Evolutionary conservation across 2,329 filamentous ascomycete genomes (phyloP).

Genomic region (Aspergillus sp.): DNA sequence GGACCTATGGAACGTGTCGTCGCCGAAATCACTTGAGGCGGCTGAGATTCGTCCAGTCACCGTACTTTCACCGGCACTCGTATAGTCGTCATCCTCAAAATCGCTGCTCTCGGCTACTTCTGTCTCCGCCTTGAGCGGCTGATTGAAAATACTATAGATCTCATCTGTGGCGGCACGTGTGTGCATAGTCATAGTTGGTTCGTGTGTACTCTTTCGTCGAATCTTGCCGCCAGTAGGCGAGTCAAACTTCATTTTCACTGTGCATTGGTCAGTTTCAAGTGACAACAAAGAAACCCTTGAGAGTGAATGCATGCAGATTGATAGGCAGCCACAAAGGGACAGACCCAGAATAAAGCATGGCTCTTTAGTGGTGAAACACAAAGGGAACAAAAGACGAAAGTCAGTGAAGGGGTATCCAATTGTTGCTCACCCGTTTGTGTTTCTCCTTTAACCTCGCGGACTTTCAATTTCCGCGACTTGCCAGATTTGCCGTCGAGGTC

Average conservation of each 20-base stretch:
- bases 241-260: constrained; percentile 90
- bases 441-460: constrained; percentile 78
- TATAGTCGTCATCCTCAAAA: constrained; percentile 72
- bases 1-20: constrained; percentile 49
- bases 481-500: constrained; percentile 30
- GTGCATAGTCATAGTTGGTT: constrained; percentile 98
- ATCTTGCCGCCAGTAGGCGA: constrained; percentile 85
- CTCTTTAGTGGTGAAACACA: neutral
- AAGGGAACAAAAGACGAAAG: neutral
- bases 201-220: constrained; percentile 70
- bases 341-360: neutral
- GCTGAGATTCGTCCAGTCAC: constrained; percentile 70
- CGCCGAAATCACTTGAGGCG: constrained; percentile 63
- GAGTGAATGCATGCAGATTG: neutral
- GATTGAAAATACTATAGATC: constrained; percentile 96
- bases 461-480: constrained; percentile 69
- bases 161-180: constrained; percentile 94
- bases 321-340: neutral
- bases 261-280: neutral
- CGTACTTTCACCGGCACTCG: constrained; percentile 81
- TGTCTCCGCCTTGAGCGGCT: constrained; percentile 63
- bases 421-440: constrained; percentile 77
- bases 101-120: constrained; percentile 62
- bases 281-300: neutral
- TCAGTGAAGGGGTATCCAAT: neutral